Base-by-base conservation (phyloP, 495 filamentous ascomycete species). In the Tuber indicum region DNA sequence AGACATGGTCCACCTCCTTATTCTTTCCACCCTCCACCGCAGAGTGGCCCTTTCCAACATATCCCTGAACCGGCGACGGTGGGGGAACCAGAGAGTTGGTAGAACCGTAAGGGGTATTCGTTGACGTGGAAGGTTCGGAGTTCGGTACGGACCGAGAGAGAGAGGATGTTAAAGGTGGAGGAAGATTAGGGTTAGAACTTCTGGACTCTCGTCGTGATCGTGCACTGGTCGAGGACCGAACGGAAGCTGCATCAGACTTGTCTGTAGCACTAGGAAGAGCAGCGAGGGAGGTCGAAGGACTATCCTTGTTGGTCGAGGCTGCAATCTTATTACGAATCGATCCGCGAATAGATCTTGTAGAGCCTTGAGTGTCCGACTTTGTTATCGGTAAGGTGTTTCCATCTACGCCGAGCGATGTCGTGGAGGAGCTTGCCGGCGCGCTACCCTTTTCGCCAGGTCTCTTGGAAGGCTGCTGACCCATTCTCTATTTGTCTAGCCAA, bases 391-490 rank as follows among this genome's bases (percentile, higher is more conserved):
- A 93, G 85, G 79, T 76, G 75, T 82, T 81, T 81, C 82, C 79
- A 85, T 86, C 74, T 42, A 71, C 77, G 72, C 70, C 32, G 77
- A 78, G 78, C 39, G 80, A 80, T 62, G 58, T 49, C 16, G 72
- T 77, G 78, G 85, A 76, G 77, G 78, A 76, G 79, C 81, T 79
- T 80, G 84, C 75, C 74, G 82, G 80, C 77, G 85, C 83, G 75
- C 83, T 77, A 75, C 84, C 58, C 83, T 81, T 76, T 79, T 75
- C 81, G 84, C 86, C 80, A 83, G 84, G 49, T 75, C 83, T 83
- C 86, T 96, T 97, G 84, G 95, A 98, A 84, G 90, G 88, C 87
- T 93, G 90, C 87, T 98, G 96, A 86, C 95, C 95, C 95, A 98
- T 98, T 73, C 77, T 86, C 74, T 73, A 70, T 73, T 75, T 75